Evolutionary conservation across 495 filamentous ascomycete genomes (phyloP).

Genomic region (Tuber calosporum): DNA sequence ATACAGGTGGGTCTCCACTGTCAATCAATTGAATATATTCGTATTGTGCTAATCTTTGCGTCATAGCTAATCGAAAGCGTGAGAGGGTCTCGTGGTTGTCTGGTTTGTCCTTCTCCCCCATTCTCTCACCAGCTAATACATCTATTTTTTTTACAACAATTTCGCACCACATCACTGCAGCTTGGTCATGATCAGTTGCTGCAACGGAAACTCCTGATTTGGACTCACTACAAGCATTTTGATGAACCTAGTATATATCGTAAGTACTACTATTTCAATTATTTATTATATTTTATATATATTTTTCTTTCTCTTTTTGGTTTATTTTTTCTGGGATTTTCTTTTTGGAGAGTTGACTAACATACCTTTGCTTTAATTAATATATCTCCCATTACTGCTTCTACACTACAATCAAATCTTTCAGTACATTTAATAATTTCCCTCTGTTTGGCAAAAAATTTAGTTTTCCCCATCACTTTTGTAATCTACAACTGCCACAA

Average conservation of each 20-base stretch:
- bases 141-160: not conserved
- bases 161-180: not conserved
- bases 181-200: not conserved
- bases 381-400: not conserved
- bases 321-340: not conserved
- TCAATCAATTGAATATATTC: not conserved
- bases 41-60: not conserved
- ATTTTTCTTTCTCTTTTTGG: not conserved
- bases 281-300: not conserved
- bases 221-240: not conserved
- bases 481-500: not conserved
- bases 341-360: not conserved
- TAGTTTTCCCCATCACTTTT: not conserved
- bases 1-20: not conserved
- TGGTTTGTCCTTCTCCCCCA: not conserved
- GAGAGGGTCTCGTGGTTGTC: not conserved
- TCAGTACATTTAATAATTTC: not conserved
- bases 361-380: not conserved
- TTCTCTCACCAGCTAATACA: not conserved
- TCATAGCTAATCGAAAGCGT: not conserved
- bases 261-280: not conserved
- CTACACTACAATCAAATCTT: not conserved
- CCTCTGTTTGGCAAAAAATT: not conserved
- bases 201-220: not conserved
- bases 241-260: not conserved